A percentile compares a stretch with the other conserved stretches of the same genome.
Conservation (phyloP, 371 early-diverging fungal genomes). For the Blastocladiella emersonii region DNA sequence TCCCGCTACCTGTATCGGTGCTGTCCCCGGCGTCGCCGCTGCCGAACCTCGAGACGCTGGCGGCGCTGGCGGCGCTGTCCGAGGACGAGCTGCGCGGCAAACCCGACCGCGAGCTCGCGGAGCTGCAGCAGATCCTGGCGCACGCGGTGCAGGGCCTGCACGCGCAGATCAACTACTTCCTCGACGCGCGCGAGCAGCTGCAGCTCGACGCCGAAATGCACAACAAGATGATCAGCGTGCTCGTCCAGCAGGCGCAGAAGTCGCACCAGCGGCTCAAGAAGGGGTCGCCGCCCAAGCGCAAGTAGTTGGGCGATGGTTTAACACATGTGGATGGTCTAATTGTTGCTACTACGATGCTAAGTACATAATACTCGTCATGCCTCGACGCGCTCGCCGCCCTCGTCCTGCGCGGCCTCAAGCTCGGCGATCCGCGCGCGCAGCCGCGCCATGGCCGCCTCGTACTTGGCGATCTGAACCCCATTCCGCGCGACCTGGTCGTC, state of each 20-base stretch:
- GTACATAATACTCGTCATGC: too few relatives aligned
- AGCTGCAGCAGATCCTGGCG: conserved; percentile 15
- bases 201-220: conserved; percentile 40
- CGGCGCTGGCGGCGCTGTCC: not conserved
- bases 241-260: conserved; percentile 34
- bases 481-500: not conserved
- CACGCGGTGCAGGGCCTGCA: conserved; percentile 20
- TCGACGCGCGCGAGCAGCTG: conserved; percentile 33
- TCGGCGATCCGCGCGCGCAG: not conserved
- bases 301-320: too few relatives aligned
- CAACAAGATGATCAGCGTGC: conserved; percentile 36
- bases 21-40: not conserved
- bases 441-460: not conserved
- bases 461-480: not conserved
- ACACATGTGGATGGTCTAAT: too few relatives aligned
- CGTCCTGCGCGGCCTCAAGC: too few relatives aligned
- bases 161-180: conserved; percentile 32
- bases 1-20: not conserved
- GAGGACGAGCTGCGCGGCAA: conserved; percentile 24
- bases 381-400: too few relatives aligned
- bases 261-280: not conserved
- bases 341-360: too few relatives aligned
- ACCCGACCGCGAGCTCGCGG: conserved; percentile 16
- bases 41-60: not conserved
- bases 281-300: not conserved